These are phyloP conservation scores for Fraxinus latifolia DNA, from an alignment of 305 asterid genomes.

Conservation along the genomic window DNA sequence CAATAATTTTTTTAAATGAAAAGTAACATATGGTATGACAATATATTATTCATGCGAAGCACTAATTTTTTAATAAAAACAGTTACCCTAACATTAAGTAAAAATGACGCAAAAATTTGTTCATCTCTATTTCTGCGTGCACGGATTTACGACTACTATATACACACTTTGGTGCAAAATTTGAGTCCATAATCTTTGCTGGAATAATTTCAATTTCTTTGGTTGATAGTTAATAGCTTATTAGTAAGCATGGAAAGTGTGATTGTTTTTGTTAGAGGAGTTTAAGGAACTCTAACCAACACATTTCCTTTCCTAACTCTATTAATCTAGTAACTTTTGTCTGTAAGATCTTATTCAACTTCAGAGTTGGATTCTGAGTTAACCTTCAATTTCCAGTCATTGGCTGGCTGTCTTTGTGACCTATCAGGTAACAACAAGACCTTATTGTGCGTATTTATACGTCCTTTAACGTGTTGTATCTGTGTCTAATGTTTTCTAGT, in stretches of 20 bases:
- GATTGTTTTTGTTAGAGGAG: conserved; percentile 20
- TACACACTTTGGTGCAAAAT: neutral
- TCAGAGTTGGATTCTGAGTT: neutral
- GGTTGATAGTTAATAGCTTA: neutral
- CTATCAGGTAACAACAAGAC: neutral
- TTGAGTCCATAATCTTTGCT: neutral
- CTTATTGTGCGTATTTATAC: neutral
- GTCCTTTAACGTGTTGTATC: neutral
- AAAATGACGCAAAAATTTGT: neutral
- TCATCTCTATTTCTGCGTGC: neutral
- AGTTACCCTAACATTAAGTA: neutral
- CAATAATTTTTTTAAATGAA: neutral
- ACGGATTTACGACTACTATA: neutral
- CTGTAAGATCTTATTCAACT: neutral
- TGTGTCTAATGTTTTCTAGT: neutral
- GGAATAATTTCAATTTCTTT: neutral
- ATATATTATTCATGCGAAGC: neutral
- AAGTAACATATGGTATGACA: neutral
- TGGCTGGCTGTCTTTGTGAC: neutral
- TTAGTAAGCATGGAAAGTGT: conserved; percentile 21
- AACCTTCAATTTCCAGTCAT: conserved; percentile 5
- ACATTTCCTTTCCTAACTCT: neutral
- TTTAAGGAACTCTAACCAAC: conserved; percentile 12
- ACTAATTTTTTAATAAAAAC: neutral
- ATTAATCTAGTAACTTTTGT: neutral